A percentile compares a stretch with the other conserved stretches of the same genome.
Evolutionary conservation across 768 basidiomycete genomes (phyloP).

Genomic region (Hemileccinum rubropunctum): DNA sequence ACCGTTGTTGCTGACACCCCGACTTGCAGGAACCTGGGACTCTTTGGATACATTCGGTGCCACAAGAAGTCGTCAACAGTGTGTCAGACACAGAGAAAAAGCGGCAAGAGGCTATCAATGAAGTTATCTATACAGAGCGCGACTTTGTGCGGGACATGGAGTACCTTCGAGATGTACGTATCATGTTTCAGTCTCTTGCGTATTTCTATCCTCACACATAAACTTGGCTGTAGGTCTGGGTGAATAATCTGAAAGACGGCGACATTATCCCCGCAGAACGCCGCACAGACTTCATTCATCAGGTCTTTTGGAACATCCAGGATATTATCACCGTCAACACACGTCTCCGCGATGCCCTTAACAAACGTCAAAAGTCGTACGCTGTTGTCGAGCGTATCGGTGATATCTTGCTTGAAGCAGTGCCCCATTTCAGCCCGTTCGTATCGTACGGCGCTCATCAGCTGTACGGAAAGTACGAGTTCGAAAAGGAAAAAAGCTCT

Average conservation of each 20-base stretch:
- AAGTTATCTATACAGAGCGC: constrained; percentile 90
- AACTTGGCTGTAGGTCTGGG: constrained; percentile 64
- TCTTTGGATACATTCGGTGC: constrained; percentile 95
- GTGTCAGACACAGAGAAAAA: constrained; percentile 93
- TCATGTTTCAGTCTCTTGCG: neutral
- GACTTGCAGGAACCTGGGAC: constrained; percentile 69
- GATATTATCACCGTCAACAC: constrained; percentile 93
- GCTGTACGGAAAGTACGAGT: constrained; percentile 97
- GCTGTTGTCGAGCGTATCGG: constrained; percentile 92
- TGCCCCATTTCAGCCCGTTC: constrained; percentile 88
- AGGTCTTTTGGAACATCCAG: constrained; percentile 97
- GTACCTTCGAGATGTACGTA: constrained; percentile 87
- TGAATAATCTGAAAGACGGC: constrained; percentile 74
- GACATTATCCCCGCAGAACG: constrained; percentile 75
- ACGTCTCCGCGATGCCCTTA: constrained; percentile 87
- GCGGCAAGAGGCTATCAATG: constrained; percentile 97
- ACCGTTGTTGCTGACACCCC: constrained; percentile 8
- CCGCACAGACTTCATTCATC: constrained; percentile 81
- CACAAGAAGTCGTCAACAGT: constrained; percentile 88
- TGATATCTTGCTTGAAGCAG: constrained; percentile 84
- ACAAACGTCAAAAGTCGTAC: constrained; percentile 92
- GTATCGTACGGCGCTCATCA: constrained; percentile 96
- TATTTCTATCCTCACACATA: neutral
- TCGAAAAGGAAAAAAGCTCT: constrained; percentile 95
- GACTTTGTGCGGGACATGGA: constrained; percentile 99